A percentile compares a stretch with the other conserved stretches of the same genome.
These are phyloP conservation scores for Trichoderma sp. DNA, from an alignment of 2,329 filamentous ascomycete species.

Conservation along the genomic window DNA sequence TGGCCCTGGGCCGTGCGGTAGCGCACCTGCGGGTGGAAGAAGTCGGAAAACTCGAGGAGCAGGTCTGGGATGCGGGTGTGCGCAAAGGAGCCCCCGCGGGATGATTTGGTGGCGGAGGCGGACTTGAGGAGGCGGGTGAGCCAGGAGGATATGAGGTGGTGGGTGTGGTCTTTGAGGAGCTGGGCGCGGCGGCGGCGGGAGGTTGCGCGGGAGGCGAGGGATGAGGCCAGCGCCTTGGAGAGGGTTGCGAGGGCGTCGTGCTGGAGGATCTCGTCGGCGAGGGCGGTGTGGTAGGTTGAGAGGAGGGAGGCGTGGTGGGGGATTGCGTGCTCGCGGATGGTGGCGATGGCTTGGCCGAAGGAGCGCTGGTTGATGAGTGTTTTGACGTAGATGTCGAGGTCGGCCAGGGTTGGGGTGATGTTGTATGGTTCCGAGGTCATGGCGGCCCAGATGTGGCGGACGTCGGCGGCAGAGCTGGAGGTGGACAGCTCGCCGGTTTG, in stretches of 20 bases:
- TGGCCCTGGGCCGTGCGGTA: conserved; percentile 43
- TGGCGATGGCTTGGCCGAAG: conserved; percentile 40
- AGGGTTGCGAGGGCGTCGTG: conserved; percentile 31
- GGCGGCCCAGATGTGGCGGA: conserved; percentile 59
- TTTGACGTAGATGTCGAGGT: conserved; percentile 54
- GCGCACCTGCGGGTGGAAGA: conserved; percentile 38
- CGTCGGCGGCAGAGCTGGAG: conserved; percentile 46
- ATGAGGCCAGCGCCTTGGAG: conserved; percentile 3
- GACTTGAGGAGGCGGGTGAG: conserved; percentile 37
- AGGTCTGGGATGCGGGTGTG: conserved; percentile 38
- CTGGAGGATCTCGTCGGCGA: conserved; percentile 43
- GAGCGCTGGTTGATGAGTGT: conserved; percentile 41
- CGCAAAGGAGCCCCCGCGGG: conserved; percentile 34
- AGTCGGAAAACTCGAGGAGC: conserved; percentile 42
- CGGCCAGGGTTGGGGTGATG: conserved; percentile 58
- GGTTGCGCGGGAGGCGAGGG: conserved; percentile 28
- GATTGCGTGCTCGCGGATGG: conserved; percentile 47
- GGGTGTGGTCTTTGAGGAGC: conserved; percentile 40
- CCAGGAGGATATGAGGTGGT: conserved; percentile 39
- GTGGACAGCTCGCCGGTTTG: conserved; percentile 38
- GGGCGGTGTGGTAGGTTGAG: conserved; percentile 35
- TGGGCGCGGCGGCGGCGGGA: conserved; percentile 38
- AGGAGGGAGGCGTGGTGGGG: conserved; percentile 43
- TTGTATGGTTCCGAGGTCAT: conserved; percentile 64
- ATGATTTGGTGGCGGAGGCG: conserved; percentile 32